These are phyloP conservation scores for Plasmodium inui DNA, from an alignment of 169 alveolate species.

Conservation along the genomic window DNA sequence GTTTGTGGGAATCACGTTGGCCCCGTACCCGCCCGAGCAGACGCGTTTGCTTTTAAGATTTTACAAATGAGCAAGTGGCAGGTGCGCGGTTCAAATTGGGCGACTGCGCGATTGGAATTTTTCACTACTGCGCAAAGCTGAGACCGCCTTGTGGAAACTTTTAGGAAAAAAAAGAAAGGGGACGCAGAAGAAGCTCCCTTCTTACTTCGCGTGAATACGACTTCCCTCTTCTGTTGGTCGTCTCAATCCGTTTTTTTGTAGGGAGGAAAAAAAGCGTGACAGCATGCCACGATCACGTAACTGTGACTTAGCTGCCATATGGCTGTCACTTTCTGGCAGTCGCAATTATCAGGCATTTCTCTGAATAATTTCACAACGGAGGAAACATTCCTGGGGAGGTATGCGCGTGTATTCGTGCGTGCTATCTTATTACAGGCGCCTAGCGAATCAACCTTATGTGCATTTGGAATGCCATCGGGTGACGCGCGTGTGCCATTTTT, in stretches of 20 bases:
- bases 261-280: neutral
- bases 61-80: neutral
- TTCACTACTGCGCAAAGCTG: neutral
- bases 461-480: neutral
- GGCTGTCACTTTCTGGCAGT: neutral
- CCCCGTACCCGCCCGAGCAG: neutral
- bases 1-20: neutral
- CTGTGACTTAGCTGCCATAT: neutral
- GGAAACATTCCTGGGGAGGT: neutral
- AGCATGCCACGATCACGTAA: neutral
- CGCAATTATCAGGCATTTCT: neutral
- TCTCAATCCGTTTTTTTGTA: neutral
- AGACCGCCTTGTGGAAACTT: neutral
- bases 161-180: neutral
- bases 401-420: neutral
- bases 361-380: neutral
- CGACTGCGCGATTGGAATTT: neutral
- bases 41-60: neutral
- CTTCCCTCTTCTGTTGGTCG: neutral
- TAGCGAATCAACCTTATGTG: neutral
- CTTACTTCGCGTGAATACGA: neutral
- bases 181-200: neutral
- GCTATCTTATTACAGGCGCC: neutral
- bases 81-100: neutral
- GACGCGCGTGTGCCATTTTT: neutral